Evolutionary conservation across 306 rosid genomes (phyloP), one percentile per base, ranked within the genome.

Genomic region (Vicia faba): DNA sequence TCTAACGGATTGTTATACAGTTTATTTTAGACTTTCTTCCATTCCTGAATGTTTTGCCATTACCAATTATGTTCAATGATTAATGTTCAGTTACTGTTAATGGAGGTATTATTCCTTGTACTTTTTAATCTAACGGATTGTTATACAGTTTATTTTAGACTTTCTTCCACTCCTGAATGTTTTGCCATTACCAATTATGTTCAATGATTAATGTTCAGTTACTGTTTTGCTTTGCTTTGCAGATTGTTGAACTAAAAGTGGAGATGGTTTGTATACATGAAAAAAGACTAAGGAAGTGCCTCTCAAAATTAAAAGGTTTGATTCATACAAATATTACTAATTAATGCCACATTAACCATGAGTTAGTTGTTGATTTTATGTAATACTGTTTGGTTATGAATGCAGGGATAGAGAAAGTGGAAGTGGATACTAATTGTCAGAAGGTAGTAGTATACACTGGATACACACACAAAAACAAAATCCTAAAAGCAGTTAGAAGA

Each of bases 241-340:
- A 91, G 97, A 81, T 72, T 25, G 96, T 91, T 36, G 97, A 88
- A 64, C 66, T 91, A 72, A 91, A 91, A 84, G 97, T 91, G 70
- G 96, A 91, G 75, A 91, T 91, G 97, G 95, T 85, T 3, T 91
- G 92, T 63, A 78, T 91, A 74, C 95, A 91, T 31, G 97, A 91
- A 86, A 91, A 81, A 71, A 82, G 96, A 75, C 75, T 91, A 7
- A 79, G 97, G 80, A 91, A 91, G 80, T 82, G 88, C 74, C 81
- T 91, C 29, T 84, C 92, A 35, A 91, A 91, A 78, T 53, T 91
- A 48, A 88, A 58, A 88, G 97, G 97, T 86, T 35, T 1, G 65
- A 43, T n/a, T 59, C 58, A 40, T 40, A 41, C 16, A 59, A 39
- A 71, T 40, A 58, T 41, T 50, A 45, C 5, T 62, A 6, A 59